These are phyloP conservation scores for Rhodamnia rubescens DNA, from an alignment of 345 rosid species.

Conservation along the genomic window DNA sequence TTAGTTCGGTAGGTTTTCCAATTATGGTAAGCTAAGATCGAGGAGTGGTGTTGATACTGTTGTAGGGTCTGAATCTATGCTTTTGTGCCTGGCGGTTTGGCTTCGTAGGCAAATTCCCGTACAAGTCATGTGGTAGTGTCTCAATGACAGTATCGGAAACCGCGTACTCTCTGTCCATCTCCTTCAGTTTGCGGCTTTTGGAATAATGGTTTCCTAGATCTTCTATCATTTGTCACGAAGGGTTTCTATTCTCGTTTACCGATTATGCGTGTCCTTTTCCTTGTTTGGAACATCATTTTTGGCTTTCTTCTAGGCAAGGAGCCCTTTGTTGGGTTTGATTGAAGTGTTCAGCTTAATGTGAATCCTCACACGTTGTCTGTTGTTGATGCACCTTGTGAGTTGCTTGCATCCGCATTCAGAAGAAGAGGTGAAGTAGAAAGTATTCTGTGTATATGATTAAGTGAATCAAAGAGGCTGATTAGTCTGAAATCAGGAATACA, in stretches of 20 bases:
- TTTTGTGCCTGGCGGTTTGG: not conserved
- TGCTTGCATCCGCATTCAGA: not conserved
- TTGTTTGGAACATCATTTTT: not conserved
- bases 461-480: not conserved
- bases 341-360: not conserved
- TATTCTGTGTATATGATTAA: not conserved
- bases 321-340: not conserved
- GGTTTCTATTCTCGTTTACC: not conserved
- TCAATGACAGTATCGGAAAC: not conserved
- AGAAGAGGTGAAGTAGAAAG: not conserved
- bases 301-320: not conserved
- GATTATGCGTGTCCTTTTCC: not conserved
- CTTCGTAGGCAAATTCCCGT: not conserved
- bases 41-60: not conserved
- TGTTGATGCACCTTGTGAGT: not conserved
- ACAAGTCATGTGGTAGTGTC: not conserved
- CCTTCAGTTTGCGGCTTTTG: not conserved
- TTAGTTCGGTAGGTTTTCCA: not conserved
- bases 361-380: not conserved
- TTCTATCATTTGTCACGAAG: not conserved
- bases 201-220: not conserved
- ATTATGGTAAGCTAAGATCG: not conserved
- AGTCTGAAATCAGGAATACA: not conserved
- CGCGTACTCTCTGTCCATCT: not conserved
- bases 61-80: not conserved